Conservation (phyloP, 371 early-diverging fungal species). For the Neoconidiobolus thromboides region DNA sequence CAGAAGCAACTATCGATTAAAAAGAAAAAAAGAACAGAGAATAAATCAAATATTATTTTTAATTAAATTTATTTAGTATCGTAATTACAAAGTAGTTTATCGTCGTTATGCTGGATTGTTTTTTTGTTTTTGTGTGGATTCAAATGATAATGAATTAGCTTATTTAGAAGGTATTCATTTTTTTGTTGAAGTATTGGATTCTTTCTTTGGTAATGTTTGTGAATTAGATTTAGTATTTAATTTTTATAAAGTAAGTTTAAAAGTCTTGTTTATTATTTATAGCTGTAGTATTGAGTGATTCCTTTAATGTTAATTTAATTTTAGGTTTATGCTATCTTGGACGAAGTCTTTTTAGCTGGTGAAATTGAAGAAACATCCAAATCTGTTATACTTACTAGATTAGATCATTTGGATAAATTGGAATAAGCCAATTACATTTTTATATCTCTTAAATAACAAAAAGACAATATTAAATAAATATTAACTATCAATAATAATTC, state of each 20-base stretch:
- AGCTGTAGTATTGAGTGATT: constrained; percentile 1
- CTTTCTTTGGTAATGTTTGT: constrained; percentile 95
- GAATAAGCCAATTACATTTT: constrained; percentile 19
- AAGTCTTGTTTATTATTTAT: constrained; percentile 3
- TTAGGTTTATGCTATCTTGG: constrained; percentile 87
- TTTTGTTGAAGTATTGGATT: constrained; percentile 94
- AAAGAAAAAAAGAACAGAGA: no score
- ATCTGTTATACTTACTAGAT: constrained; percentile 41
- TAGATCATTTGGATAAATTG: constrained; percentile 59
- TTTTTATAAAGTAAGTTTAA: constrained; percentile 61
- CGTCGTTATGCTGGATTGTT: constrained; percentile 92
- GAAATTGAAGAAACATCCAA: constrained; percentile 94
- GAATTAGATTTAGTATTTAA: constrained; percentile 95
- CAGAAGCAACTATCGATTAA: no score
- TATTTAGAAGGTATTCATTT: constrained; percentile 92
- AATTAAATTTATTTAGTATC: constrained; percentile 27
- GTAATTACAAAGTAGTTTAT: constrained; percentile 89
- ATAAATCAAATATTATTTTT: neutral
- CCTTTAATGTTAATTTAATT: neutral
- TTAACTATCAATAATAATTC: neutral
- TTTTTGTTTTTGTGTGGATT: constrained; percentile 93
- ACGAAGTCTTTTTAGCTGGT: constrained; percentile 93
- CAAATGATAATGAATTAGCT: constrained; percentile 88
- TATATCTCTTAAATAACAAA: neutral
- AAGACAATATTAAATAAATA: neutral